phyloP scores from a whole-genome alignment of 345 rosid genomes.

The Durio zibethinus region DNA sequence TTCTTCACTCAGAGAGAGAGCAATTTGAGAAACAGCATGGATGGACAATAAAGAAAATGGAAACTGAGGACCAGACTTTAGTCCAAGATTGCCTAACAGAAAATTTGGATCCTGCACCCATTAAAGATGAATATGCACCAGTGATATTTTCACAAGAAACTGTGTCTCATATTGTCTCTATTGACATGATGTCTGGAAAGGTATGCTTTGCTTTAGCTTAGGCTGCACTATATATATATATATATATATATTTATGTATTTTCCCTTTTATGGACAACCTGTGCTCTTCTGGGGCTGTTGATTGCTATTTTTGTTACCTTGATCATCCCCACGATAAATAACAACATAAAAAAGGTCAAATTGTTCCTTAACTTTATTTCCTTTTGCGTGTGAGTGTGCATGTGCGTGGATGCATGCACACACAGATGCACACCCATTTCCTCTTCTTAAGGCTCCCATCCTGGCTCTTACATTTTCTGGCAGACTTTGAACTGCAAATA shows the following conservation, averaged over 20 bases:
- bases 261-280: not conserved
- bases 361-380: not conserved
- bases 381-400: not conserved
- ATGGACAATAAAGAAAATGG: slow-evolving; percentile 93
- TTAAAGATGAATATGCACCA: slow-evolving; percentile 93
- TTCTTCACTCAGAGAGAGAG: slow-evolving; percentile 73
- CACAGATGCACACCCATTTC: not conserved
- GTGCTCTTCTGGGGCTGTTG: not conserved
- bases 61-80: slow-evolving; percentile 75
- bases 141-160: slow-evolving; percentile 94
- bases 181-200: slow-evolving; percentile 99
- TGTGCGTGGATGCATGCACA: not conserved
- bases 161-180: slow-evolving; percentile 88
- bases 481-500: not conserved
- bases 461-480: not conserved
- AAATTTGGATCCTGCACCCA: slow-evolving; percentile 86
- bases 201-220: slow-evolving; percentile 32
- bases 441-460: not conserved
- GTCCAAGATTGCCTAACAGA: slow-evolving; percentile 79
- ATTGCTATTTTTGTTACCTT: not conserved
- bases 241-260: too few relatives aligned
- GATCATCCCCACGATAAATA: not conserved
- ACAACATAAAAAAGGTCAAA: slow-evolving; percentile 2
- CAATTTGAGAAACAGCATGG: slow-evolving; percentile 74
- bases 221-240: slow-evolving; percentile 11